phyloP scores from a whole-genome alignment of 2,329 filamentous ascomycete species.

The Cladophialophora yegresii region DNA sequence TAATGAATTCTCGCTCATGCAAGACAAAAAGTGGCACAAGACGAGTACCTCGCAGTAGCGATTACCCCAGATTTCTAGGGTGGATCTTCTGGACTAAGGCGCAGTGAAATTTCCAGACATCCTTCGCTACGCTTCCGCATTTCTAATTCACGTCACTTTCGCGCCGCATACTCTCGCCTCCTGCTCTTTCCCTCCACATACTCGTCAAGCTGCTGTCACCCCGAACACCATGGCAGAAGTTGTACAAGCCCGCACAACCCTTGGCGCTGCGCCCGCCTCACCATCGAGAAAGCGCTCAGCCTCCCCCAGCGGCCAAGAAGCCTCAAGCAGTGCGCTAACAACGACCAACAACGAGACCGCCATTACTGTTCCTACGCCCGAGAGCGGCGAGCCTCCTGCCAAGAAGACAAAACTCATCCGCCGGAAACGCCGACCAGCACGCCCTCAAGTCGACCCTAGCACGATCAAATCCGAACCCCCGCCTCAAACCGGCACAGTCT shows the following conservation, averaged over 20 bases:
- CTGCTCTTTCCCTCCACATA: neutral
- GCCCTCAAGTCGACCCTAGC: slow-evolving; percentile 84
- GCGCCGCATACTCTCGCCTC: neutral
- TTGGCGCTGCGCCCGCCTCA: slow-evolving; percentile 20
- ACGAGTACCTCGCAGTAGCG: slow-evolving; percentile 6
- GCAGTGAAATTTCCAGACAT: slow-evolving; percentile 10
- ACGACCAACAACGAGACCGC: slow-evolving; percentile 28
- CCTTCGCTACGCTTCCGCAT: slow-evolving; percentile 10
- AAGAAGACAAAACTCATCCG: slow-evolving; percentile 86
- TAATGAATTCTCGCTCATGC: neutral
- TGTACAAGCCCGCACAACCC: slow-evolving; percentile 28
- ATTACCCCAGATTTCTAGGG: slow-evolving; percentile 1
- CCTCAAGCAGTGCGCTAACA: slow-evolving; percentile 27
- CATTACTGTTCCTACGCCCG: slow-evolving; percentile 11
- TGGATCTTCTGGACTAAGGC: neutral
- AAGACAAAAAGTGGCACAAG: neutral
- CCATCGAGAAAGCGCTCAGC: slow-evolving; percentile 37
- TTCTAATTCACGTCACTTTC: slow-evolving; percentile 10
- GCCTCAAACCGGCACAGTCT: slow-evolving; percentile 89
- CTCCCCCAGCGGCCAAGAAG: slow-evolving; percentile 21
- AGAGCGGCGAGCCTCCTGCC: slow-evolving; percentile 37
- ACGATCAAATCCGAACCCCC: slow-evolving; percentile 75
- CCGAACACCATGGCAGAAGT: slow-evolving; percentile 31
- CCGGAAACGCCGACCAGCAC: slow-evolving; percentile 84
- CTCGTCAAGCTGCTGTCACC: neutral